These are phyloP conservation scores for Beauveria medogensis DNA, from an alignment of 2,329 filamentous ascomycete species.

Conservation along the genomic window DNA sequence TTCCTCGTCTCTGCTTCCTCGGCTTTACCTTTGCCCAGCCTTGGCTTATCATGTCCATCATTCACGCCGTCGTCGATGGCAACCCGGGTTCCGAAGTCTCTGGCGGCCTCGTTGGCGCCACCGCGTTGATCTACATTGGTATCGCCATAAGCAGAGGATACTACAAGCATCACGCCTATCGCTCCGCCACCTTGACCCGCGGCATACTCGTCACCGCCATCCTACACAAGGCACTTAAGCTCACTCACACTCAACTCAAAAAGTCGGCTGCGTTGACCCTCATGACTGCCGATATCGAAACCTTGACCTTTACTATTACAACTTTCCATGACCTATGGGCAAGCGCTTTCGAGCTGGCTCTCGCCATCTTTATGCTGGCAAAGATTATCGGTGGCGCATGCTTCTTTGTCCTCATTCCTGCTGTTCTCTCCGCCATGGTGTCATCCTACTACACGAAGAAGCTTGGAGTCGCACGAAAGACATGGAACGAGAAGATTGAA, in stretches of 20 bases:
- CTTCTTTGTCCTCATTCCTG: conserved; percentile 2
- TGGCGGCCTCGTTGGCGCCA: conserved; percentile 7
- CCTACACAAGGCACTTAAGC: conserved; percentile 6
- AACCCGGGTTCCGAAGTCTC: not conserved
- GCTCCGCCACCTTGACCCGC: conserved; percentile 7
- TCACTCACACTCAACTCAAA: conserved; percentile 5
- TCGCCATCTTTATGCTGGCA: conserved; percentile 8
- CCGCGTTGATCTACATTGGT: conserved; percentile 7
- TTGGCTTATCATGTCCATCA: conserved; percentile 1
- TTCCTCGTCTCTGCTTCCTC: conserved; percentile 5
- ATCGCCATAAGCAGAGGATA: conserved; percentile 8
- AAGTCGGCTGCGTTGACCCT: conserved; percentile 8
- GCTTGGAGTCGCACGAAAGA: not conserved
- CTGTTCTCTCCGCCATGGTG: not conserved
- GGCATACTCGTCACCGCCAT: conserved; percentile 9
- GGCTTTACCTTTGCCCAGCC: conserved; percentile 9
- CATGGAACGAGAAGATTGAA: conserved; percentile 10
- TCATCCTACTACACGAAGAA: conserved; percentile 7
- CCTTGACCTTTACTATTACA: not conserved
- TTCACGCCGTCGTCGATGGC: not conserved
- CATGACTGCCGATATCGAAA: conserved; percentile 9
- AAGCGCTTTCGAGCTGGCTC: not conserved
- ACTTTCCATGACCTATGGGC: conserved; percentile 10
- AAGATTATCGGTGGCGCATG: conserved; percentile 6
- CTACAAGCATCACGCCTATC: conserved; percentile 6